phyloP scores from a whole-genome alignment of 2,329 filamentous ascomycete genomes.

The Huntiella moniliformis region DNA sequence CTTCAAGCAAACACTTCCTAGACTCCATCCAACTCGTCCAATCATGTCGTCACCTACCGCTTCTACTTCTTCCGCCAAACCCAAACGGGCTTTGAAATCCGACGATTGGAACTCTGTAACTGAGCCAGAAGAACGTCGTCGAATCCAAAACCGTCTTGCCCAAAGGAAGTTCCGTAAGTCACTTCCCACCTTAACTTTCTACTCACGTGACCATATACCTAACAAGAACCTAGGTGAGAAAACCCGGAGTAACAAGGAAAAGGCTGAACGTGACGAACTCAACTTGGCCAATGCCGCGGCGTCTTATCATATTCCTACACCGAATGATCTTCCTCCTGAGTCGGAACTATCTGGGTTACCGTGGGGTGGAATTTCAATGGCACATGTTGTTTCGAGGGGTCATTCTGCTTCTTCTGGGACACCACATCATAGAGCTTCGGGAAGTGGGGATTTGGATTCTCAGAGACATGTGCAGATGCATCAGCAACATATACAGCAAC shows the following conservation, averaged over 20 bases:
- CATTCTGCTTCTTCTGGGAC: constrained; percentile 28
- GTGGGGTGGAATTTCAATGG: constrained; percentile 52
- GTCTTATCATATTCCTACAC: constrained; percentile 42
- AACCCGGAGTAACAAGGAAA: constrained; percentile 47
- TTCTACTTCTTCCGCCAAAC: constrained; percentile 16
- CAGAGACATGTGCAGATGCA: too few relatives aligned
- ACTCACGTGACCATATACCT: not conserved
- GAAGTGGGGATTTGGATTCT: not conserved
- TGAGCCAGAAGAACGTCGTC: constrained; percentile 51
- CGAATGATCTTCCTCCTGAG: constrained; percentile 33
- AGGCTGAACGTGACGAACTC: constrained; percentile 39
- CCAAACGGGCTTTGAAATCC: constrained; percentile 22
- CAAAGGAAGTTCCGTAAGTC: constrained; percentile 56
- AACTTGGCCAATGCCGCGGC: constrained; percentile 46
- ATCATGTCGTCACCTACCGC: not conserved
- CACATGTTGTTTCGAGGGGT: constrained; percentile 30
- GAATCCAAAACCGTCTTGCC: constrained; percentile 59
- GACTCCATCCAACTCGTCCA: too few relatives aligned
- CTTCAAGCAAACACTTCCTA: too few relatives aligned
- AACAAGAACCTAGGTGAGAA: constrained; percentile 41
- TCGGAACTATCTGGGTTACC: constrained; percentile 44
- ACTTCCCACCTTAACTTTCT: not conserved
- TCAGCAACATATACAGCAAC: not conserved
- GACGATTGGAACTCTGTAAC: constrained; percentile 53
- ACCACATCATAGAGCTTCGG: constrained; percentile 19